phyloP scores from a whole-genome alignment of 2,329 filamentous ascomycete genomes.

The Phialocephala subalpina region DNA sequence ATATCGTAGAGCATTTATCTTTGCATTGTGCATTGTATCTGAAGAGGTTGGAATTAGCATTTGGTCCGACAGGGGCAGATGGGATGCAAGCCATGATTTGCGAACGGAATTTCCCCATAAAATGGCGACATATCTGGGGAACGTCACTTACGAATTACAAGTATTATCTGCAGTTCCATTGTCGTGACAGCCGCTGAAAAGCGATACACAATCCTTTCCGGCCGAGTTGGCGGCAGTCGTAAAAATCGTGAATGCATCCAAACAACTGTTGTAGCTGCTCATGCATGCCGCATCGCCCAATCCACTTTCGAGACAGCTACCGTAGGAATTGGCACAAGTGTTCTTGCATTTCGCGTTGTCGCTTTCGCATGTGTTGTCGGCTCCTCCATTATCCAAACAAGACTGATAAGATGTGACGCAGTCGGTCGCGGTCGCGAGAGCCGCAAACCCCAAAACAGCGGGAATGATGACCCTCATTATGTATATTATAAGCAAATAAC shows the following conservation, averaged over 20 bases:
- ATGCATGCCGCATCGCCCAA: conserved; percentile 10
- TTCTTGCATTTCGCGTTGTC: conserved; percentile 27
- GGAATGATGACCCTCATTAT: conserved; percentile 5
- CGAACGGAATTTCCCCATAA: too few relatives aligned
- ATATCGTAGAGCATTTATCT: conserved; percentile 30
- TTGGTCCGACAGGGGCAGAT: neutral
- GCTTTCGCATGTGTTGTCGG: conserved; percentile 24
- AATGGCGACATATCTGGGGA: too few relatives aligned
- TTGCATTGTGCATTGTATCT: conserved; percentile 27
- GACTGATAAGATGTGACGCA: conserved; percentile 22
- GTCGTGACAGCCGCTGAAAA: conserved; percentile 24
- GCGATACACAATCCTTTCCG: conserved; percentile 26
- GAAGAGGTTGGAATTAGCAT: neutral
- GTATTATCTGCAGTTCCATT: conserved; percentile 23
- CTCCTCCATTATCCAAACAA: conserved; percentile 25
- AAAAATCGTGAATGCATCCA: conserved; percentile 23
- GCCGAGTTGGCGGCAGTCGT: conserved; percentile 20
- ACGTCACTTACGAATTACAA: conserved; percentile 14
- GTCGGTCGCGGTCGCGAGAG: conserved; percentile 1
- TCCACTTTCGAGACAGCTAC: conserved; percentile 13
- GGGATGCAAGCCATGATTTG: too few relatives aligned
- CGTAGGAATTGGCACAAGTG: conserved; percentile 13
- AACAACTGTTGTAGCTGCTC: conserved; percentile 14
- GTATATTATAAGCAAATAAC: neutral
- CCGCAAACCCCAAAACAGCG: neutral